Base-by-base conservation (phyloP, 2,329 filamentous ascomycete genomes). In the Fusarium austroafricanum region DNA sequence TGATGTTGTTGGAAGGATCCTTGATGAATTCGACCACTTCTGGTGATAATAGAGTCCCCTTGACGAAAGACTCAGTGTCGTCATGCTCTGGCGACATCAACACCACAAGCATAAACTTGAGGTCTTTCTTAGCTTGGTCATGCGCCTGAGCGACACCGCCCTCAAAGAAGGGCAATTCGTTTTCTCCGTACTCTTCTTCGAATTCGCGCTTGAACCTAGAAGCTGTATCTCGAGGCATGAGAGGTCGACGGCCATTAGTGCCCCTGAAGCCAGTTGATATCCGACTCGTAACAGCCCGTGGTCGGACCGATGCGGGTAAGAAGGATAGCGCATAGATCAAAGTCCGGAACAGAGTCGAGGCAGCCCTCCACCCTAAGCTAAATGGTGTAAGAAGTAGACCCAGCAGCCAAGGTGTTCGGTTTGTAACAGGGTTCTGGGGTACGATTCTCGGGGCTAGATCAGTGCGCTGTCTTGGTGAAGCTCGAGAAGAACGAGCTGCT, bases 11-110 rank as follows among this genome's bases (percentile, higher is more conserved):
- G 33, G 84, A 79, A 1, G 92, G 87, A 61, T 95, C 87, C 67
- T 89, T 90, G 71, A 98, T 79, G 73, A 93, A 97, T 8, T 84
- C 81, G 12, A 90, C 84, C 5, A 97, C 89, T 42, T 94, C 90
- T 2, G 88, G 86, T 2, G 90, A 86, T 10, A 97, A 86, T 0
- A 99, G 85, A 0, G 94, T 97, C 26, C 97, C 90, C 39, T 88
- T 88, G 62, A 94, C 88, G 80, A 97, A 99, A 1, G 86, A 84
- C 21, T 89, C 86, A 2, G 92, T 98, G 72, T 98, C 94, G 75
- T 99, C 96, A 78, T 99, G 95, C 79, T 98, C 96, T 0, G 94
- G 93, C 1, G 94, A 96, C 53, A 97, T 82, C 17, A 99, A 86
- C 7, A 98, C 82, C 17, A 97, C 90, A n/a, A 98, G 80, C 15